phyloP scores from a whole-genome alignment of 2,329 filamentous ascomycete species.

The Verticillium isaacii region DNA sequence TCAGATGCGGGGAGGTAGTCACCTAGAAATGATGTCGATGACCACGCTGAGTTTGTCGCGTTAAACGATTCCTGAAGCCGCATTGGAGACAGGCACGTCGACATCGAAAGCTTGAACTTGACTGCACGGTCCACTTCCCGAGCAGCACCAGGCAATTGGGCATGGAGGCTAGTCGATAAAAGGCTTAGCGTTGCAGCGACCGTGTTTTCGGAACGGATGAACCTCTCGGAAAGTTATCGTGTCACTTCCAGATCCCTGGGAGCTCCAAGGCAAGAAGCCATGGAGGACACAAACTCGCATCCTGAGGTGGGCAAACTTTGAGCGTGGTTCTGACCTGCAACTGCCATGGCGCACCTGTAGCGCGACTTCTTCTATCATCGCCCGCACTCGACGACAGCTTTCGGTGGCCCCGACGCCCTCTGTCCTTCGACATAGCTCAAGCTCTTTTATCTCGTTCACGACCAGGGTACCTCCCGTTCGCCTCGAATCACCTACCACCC shows the following conservation, averaged over 20 bases:
- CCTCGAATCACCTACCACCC: neutral
- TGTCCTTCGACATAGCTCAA: too few species aligned
- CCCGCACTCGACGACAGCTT: neutral
- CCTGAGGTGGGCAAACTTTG: neutral
- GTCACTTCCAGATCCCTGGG: constrained; percentile 9
- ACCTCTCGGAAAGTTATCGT: constrained; percentile 15
- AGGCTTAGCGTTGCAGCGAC: neutral
- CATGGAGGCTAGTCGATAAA: neutral
- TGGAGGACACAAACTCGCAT: neutral
- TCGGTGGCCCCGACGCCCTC: neutral
- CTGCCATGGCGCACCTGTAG: neutral
- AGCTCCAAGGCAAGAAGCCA: neutral
- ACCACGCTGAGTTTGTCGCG: neutral
- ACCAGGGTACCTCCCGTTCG: neutral
- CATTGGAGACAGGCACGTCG: constrained; percentile 1
- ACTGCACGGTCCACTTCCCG: neutral
- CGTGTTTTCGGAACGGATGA: constrained; percentile 7
- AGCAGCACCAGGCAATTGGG: neutral
- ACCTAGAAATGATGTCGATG: neutral
- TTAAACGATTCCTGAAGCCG: neutral
- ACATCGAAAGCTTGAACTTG: neutral
- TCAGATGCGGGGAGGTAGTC: neutral
- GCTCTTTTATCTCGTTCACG: neutral
- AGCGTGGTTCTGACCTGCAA: neutral
- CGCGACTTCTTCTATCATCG: neutral